Evolutionary conservation across 1,139 yeast genomes (phyloP).

Genomic region (Zygoascus meyerae): DNA sequence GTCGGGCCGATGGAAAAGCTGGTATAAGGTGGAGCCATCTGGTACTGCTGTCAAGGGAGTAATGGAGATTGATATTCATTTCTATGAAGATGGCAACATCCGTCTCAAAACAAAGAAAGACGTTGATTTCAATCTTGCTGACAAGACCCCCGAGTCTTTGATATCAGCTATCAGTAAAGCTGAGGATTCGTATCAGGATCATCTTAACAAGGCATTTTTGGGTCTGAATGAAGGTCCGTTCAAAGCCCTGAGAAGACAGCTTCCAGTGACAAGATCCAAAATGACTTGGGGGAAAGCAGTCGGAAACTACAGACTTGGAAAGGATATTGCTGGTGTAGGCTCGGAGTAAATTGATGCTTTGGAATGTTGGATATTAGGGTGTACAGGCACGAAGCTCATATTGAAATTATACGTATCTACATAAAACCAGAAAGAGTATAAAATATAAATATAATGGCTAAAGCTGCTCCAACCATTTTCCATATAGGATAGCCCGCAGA

Average conservation of each 20-base stretch:
- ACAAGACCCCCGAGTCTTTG: constrained; percentile 29
- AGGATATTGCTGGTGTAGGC: constrained; percentile 45
- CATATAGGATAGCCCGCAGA: constrained; percentile 52
- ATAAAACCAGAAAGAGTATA: constrained; percentile 61
- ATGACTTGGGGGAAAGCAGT: constrained; percentile 95
- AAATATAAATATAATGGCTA: constrained; percentile 55
- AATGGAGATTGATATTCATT: constrained; percentile 72
- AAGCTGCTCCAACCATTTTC: constrained; percentile 53
- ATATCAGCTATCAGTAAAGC: constrained; percentile 48
- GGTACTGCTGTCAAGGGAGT: constrained; percentile 45
- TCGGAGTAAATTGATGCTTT: neutral
- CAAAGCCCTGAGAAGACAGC: constrained; percentile 79
- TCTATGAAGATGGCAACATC: constrained; percentile 94
- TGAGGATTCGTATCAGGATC: constrained; percentile 60
- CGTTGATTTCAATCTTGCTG: constrained; percentile 27
- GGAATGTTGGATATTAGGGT: neutral
- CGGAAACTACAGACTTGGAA: constrained; percentile 82
- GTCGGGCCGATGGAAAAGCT: constrained; percentile 85
- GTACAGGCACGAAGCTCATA: neutral
- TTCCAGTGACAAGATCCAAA: constrained; percentile 87
- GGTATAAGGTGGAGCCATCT: constrained; percentile 43
- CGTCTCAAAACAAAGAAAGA: constrained; percentile 55
- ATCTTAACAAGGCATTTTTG: constrained; percentile 58
- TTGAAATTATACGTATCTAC: constrained; percentile 20
- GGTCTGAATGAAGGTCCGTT: constrained; percentile 74